phyloP scores from a whole-genome alignment of 2,329 filamentous ascomycete genomes.

The Colletotrichum melonis region DNA sequence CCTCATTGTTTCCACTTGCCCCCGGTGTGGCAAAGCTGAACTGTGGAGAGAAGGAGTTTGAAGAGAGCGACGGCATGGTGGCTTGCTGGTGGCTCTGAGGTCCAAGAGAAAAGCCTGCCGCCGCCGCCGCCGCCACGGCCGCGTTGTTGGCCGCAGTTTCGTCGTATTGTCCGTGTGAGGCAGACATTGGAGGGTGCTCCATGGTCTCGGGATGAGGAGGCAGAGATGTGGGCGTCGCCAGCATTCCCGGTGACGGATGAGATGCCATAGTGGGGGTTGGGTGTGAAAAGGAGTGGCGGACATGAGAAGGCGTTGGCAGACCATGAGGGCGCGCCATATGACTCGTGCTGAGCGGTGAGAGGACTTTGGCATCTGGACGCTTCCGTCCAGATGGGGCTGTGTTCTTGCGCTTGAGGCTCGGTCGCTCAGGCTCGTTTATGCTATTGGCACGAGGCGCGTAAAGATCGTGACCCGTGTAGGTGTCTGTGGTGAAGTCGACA shows the following conservation, averaged over 20 bases:
- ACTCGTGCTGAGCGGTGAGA: constrained; percentile 48
- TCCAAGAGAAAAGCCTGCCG: constrained; percentile 49
- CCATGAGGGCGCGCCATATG: constrained; percentile 43
- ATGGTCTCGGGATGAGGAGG: constrained; percentile 48
- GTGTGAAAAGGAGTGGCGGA: constrained; percentile 52
- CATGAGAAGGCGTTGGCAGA: constrained; percentile 45
- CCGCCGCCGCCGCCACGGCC: constrained; percentile 48
- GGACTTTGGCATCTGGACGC: constrained; percentile 51
- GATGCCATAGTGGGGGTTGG: constrained; percentile 44
- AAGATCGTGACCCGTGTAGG: constrained; percentile 61
- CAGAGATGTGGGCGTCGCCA: constrained; percentile 52
- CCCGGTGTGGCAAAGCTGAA: constrained; percentile 53
- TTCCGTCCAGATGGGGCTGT: constrained; percentile 51
- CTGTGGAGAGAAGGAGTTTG: constrained; percentile 53
- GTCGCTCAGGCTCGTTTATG: constrained; percentile 45
- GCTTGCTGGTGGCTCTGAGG: constrained; percentile 42
- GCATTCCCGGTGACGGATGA: constrained; percentile 52
- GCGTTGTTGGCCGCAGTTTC: constrained; percentile 48
- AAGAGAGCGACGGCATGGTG: constrained; percentile 45
- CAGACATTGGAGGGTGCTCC: constrained; percentile 44
- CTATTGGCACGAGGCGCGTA: constrained; percentile 54
- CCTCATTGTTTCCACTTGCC: constrained; percentile 44
- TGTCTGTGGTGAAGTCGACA: constrained; percentile 69
- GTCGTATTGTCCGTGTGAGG: constrained; percentile 48
- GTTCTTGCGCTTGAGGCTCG: constrained; percentile 62